phyloP scores from a whole-genome alignment of 2,329 filamentous ascomycete genomes.

The Colletotrichum navitas region DNA sequence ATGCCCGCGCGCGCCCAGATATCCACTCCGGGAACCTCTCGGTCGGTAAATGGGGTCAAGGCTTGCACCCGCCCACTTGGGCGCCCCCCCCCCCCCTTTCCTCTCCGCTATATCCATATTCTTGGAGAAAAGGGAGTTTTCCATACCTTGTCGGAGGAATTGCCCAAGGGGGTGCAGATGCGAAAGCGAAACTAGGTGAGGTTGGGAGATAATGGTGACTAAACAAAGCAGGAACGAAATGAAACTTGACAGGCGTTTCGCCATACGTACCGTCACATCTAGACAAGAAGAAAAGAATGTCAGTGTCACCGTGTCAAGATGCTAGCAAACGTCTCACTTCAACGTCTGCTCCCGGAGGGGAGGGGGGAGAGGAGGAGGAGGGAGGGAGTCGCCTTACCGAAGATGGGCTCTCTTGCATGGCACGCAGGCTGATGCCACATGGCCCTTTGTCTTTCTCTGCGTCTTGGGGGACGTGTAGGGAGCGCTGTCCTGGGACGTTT shows the following conservation, averaged over 20 bases:
- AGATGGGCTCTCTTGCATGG: conserved; percentile 89
- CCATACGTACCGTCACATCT: conserved; percentile 74
- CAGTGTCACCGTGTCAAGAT: conserved; percentile 33
- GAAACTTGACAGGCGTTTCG: conserved; percentile 18
- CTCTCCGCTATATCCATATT: conserved; percentile 37
- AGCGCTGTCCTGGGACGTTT: conserved; percentile 56
- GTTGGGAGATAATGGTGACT: conserved; percentile 10
- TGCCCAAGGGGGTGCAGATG: too few species aligned
- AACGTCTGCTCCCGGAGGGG: background rate
- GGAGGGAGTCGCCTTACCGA: conserved; percentile 59
- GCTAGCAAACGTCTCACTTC: conserved; percentile 7
- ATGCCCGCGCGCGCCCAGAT: conserved; percentile 46
- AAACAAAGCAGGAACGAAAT: conserved; percentile 35
- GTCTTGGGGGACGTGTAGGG: conserved; percentile 69
- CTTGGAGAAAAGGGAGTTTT: conserved; percentile 34
- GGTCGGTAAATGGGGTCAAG: conserved; percentile 47
- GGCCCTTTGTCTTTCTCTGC: conserved; percentile 79
- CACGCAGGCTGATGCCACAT: conserved; percentile 87
- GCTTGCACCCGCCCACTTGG: conserved; percentile 44
- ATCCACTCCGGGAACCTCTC: conserved; percentile 45
- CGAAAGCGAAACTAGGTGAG: background rate
- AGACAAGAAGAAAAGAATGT: conserved; percentile 18
- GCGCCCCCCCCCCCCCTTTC: conserved; percentile 24
- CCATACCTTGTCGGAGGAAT: background rate
- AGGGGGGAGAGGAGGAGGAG: background rate